Evolutionary conservation across 2,329 filamentous ascomycete species (phyloP).

Genomic region (Mycosphaerella arachidis): DNA sequence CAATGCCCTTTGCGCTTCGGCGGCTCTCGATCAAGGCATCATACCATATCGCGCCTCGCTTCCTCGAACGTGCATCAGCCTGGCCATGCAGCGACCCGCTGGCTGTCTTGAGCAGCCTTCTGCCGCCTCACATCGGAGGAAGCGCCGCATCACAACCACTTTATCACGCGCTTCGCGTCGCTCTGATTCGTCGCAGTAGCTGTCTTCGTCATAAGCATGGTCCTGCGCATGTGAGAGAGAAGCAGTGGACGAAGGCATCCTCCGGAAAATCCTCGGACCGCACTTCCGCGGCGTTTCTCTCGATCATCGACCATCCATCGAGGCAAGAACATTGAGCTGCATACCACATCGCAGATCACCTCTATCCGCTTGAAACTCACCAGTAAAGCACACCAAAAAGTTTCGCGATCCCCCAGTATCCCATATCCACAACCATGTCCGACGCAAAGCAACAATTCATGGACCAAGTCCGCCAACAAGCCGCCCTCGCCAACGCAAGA

Average conservation of each 20-base stretch:
- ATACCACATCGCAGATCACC: not conserved
- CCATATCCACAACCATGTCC: slow-evolving; percentile 23
- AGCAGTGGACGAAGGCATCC: not conserved
- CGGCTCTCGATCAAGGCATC: too few species aligned
- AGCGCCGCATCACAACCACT: too few species aligned
- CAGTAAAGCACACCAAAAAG: not conserved
- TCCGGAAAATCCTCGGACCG: not conserved
- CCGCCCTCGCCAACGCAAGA: slow-evolving; percentile 49
- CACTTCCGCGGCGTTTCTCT: not conserved
- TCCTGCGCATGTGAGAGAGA: not conserved
- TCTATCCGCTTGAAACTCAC: not conserved
- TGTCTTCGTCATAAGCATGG: too few species aligned
- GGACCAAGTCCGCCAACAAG: slow-evolving; percentile 51
- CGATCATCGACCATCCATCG: not conserved
- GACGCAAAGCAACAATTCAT: slow-evolving; percentile 47
- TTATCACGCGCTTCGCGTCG: too few species aligned
- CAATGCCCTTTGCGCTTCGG: too few species aligned
- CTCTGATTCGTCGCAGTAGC: too few species aligned
- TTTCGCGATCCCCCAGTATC: not conserved
- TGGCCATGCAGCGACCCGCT: too few species aligned
- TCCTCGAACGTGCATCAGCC: too few species aligned
- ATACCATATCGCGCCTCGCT: too few species aligned
- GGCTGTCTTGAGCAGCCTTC: too few species aligned
- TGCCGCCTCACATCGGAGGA: too few species aligned
- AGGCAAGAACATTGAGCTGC: not conserved